Evolutionary conservation across 2,329 filamentous ascomycete genomes (phyloP).

Genomic region (Neobulgaria alba): DNA sequence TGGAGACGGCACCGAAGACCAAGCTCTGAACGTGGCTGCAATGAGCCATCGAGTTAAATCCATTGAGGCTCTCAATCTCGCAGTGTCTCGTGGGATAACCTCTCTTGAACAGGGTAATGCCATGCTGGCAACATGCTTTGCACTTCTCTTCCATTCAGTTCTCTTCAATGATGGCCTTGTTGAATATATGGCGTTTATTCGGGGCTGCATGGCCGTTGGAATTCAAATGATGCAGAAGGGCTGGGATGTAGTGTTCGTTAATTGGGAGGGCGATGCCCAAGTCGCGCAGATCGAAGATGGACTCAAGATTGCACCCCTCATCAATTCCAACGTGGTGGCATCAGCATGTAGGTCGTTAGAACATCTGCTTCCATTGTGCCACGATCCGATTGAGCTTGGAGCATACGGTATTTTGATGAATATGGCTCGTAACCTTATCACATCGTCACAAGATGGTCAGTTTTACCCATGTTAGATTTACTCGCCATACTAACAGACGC

Average conservation of each 20-base stretch:
- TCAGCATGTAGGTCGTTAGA: conserved; percentile 38
- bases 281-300: conserved; percentile 35
- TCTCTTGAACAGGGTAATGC: conserved; percentile 48
- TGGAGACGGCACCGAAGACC: conserved; percentile 33
- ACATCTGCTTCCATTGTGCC: conserved; percentile 36
- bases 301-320: conserved; percentile 38
- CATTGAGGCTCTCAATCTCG: conserved; percentile 41
- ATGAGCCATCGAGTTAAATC: conserved; percentile 58
- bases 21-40: conserved; percentile 36
- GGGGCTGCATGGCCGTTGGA: conserved; percentile 46
- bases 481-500: neutral
- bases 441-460: conserved; percentile 20
- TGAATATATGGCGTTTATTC: conserved; percentile 53
- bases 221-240: conserved; percentile 44
- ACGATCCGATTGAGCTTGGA: conserved; percentile 36
- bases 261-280: conserved; percentile 36
- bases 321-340: conserved; percentile 38
- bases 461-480: neutral
- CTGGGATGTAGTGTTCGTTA: conserved; percentile 42
- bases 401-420: conserved; percentile 38
- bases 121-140: conserved; percentile 50
- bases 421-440: conserved; percentile 32
- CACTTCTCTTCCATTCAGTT: conserved; percentile 50
- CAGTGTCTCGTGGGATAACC: conserved; percentile 30
- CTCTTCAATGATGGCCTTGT: conserved; percentile 47